Base-by-base conservation (phyloP, 768 basidiomycete species). In the Trametes cubensis region DNA sequence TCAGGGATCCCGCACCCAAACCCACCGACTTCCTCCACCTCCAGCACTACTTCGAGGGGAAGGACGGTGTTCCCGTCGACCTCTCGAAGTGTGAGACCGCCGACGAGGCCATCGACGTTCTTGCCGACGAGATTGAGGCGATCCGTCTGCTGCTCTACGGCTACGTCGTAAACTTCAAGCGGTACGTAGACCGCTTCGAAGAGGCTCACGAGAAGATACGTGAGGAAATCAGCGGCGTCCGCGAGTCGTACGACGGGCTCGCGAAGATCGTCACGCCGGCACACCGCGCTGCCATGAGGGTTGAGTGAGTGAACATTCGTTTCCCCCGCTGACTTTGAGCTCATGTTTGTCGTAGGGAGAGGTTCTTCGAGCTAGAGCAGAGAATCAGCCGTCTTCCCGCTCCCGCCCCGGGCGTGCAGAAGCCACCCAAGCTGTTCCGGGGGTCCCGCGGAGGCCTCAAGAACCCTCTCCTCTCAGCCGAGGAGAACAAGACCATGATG, bases 101-200 rank as follows among this genome's bases (percentile, higher is more conserved):
- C 2, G 62, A 66, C 54, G 59, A 60, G 21, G 57, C 58, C 6
- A 51, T 63, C 44, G 59, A 63, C 55, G 15, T 50, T 2, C 58
- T 66, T 4, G 59, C 59, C 13, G 41, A 56, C 40, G 66, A 66
- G 49, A 28, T 66, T 8, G 62, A 62, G 28, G 58, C 54, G 10
- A 60, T 59, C n/a, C 51, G 58, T 15, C 51, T 46, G 39, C 41
- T 65, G 15, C 49, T 60, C 26, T 30, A 60, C 44, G 60, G 63
- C n/a, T 65, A 65, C 46, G 55, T 61, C 55, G 21, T 53, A 25
- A 58, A 51, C 42, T 56, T 50, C 49, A 55, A 44, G 53, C 47
- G 47, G 41, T 55, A 56, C 58, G 50, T 48, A n/a, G 59, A 53
- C 42, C 60, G 60, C 60, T 54, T 61, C 34, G 60, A 61, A 34